Evolutionary conservation across 2,329 filamentous ascomycete species (phyloP).

Genomic region (Cercospora berteroae): DNA sequence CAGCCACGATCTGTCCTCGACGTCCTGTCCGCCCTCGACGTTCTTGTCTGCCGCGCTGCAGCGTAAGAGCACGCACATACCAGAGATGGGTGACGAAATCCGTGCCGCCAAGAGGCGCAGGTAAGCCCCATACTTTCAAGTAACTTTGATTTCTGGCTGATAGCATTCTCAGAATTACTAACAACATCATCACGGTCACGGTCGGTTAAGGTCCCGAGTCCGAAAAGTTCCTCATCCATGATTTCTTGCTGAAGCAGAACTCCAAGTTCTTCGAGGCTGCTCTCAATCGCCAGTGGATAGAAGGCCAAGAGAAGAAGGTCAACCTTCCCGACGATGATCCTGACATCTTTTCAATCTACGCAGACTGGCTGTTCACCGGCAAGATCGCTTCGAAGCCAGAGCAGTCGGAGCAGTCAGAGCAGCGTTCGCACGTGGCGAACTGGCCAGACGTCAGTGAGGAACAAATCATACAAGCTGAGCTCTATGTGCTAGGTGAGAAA

Average conservation of each 20-base stretch:
- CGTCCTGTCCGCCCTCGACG: too few species aligned
- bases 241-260: background rate
- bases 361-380: slow-evolving; percentile 2
- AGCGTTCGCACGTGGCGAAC: too few species aligned
- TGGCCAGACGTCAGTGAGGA: too few species aligned
- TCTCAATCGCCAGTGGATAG: slow-evolving; percentile 3
- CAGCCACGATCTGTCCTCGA: background rate
- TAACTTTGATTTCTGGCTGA: too few species aligned
- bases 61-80: too few species aligned
- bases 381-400: background rate
- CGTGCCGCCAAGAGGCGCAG: background rate
- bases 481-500: slow-evolving; percentile 12
- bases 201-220: background rate
- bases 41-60: too few species aligned
- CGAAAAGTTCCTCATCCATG: background rate
- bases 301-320: slow-evolving; percentile 4
- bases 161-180: background rate
- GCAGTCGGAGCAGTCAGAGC: too few species aligned
- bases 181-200: background rate
- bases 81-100: too few species aligned
- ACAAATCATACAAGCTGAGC: too few species aligned
- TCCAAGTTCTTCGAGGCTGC: slow-evolving; percentile 6
- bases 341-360: background rate
- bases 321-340: slow-evolving; percentile 3
- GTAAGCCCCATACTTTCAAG: background rate